Evolutionary conservation across 1,139 yeast species (phyloP).

Genomic region (Taphrina betulina): DNA sequence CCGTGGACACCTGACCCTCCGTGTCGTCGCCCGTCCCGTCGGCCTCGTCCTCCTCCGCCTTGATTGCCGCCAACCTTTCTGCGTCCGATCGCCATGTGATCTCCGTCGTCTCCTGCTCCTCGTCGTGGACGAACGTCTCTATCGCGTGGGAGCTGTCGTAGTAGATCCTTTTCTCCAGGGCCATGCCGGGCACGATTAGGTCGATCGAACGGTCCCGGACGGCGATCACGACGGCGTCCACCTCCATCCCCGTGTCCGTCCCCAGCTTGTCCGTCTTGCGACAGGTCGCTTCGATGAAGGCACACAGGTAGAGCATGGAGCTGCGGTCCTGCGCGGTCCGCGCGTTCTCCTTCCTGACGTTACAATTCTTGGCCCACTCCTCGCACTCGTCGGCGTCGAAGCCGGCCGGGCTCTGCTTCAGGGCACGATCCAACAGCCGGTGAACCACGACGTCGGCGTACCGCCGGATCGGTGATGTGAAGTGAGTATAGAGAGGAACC

Average conservation of each 20-base stretch:
- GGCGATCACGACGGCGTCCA: constrained; percentile 89
- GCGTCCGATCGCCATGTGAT: constrained; percentile 20
- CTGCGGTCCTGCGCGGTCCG: constrained; percentile 92
- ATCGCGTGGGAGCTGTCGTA: constrained; percentile 65
- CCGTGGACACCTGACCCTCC: background rate
- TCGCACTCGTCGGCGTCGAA: constrained; percentile 22
- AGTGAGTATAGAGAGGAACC: constrained; percentile 84
- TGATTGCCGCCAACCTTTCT: constrained; percentile 9
- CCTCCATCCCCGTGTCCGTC: constrained; percentile 60
- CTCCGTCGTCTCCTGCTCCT: constrained; percentile 10
- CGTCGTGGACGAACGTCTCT: constrained; percentile 15
- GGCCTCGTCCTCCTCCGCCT: background rate
- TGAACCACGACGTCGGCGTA: constrained; percentile 92
- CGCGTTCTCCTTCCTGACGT: constrained; percentile 93
- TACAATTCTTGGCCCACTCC: constrained; percentile 75
- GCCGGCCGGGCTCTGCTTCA: constrained; percentile 44
- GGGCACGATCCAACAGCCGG: constrained; percentile 76
- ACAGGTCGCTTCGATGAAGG: constrained; percentile 53
- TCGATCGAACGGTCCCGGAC: constrained; percentile 96
- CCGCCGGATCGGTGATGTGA: constrained; percentile 90
- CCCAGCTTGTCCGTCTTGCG: constrained; percentile 70
- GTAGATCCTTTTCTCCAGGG: constrained; percentile 94
- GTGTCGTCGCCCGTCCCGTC: background rate
- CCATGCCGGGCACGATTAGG: constrained; percentile 89
- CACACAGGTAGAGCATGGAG: constrained; percentile 77